These are phyloP conservation scores for Taphrina pruni DNA, from an alignment of 1,139 yeast genomes.

Conservation along the genomic window DNA sequence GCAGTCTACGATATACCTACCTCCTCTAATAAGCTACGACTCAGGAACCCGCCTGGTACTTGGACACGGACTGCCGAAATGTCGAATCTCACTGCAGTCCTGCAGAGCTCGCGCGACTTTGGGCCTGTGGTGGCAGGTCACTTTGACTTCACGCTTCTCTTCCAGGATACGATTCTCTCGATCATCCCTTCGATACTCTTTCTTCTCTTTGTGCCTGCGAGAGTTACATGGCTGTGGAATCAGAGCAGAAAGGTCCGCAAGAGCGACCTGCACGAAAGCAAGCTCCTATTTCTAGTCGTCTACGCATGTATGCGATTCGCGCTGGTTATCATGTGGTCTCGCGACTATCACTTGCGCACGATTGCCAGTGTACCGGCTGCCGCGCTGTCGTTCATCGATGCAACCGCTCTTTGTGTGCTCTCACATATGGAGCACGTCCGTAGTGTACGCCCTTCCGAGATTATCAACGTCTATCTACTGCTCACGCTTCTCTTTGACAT, in stretches of 20 bases:
- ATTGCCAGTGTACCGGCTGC: not conserved
- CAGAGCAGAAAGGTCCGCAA: slow-evolving; percentile 5
- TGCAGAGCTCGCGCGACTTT: not conserved
- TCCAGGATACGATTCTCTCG: not conserved
- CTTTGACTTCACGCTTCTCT: not conserved
- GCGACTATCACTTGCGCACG: not conserved
- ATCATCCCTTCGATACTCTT: slow-evolving; percentile 1
- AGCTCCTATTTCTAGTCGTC: slow-evolving; percentile 1
- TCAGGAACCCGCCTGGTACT: no score
- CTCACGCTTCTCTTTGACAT: slow-evolving; percentile 1
- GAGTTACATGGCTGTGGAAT: not conserved
- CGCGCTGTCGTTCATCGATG: slow-evolving; percentile 2
- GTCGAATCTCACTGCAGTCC: not conserved
- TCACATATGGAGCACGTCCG: slow-evolving; percentile 13
- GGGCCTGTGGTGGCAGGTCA: not conserved
- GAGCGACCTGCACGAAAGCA: slow-evolving; percentile 8
- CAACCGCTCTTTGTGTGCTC: not conserved
- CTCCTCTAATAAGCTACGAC: no score
- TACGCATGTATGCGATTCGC: slow-evolving; percentile 8
- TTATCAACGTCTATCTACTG: slow-evolving; percentile 8
- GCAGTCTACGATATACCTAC: no score
- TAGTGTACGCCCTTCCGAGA: slow-evolving; percentile 1
- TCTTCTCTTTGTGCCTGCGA: not conserved
- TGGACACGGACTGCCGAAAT: no score
- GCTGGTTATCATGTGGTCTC: slow-evolving; percentile 2